Evolutionary conservation across 2,329 filamentous ascomycete species (phyloP).

Genomic region (Colletotrichum higginsianum): DNA sequence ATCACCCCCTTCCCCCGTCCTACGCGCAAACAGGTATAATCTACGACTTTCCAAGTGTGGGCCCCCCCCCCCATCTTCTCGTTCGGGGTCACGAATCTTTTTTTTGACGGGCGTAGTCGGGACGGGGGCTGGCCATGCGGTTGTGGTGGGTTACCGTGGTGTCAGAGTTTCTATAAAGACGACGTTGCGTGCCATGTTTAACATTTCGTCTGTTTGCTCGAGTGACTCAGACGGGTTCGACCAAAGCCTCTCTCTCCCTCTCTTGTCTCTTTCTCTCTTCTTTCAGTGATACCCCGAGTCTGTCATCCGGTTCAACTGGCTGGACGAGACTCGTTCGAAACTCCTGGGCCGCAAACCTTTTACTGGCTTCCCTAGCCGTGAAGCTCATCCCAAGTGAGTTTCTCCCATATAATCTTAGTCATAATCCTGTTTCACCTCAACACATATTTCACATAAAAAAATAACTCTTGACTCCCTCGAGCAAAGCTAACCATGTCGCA

Average conservation of each 20-base stretch:
- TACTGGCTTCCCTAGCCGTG: not conserved
- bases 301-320: slow-evolving; percentile 1
- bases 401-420: slow-evolving; percentile 14
- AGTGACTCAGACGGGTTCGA: slow-evolving; percentile 26
- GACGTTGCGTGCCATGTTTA: slow-evolving; percentile 20
- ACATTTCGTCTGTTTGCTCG: not conserved
- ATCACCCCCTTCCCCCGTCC: not conserved
- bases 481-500: not conserved
- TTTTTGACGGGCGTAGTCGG: slow-evolving; percentile 27
- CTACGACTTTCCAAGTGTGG: slow-evolving; percentile 25
- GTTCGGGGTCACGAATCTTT: not conserved
- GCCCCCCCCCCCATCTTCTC: not conserved
- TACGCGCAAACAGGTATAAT: slow-evolving; percentile 17
- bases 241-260: slow-evolving; percentile 4
- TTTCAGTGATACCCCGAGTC: slow-evolving; percentile 5
- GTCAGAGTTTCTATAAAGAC: slow-evolving; percentile 34
- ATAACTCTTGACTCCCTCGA: not conserved
- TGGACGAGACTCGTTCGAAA: not conserved
- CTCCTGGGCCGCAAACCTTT: not conserved
- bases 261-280: not conserved
- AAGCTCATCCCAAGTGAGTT: slow-evolving; percentile 12
- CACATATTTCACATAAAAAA: not conserved
- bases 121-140: slow-evolving; percentile 3
- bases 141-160: not conserved
- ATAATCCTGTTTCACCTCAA: slow-evolving; percentile 17